These are phyloP conservation scores for Coemansia reversa DNA, from an alignment of 192 early-diverging fungal genomes.

Conservation along the genomic window DNA sequence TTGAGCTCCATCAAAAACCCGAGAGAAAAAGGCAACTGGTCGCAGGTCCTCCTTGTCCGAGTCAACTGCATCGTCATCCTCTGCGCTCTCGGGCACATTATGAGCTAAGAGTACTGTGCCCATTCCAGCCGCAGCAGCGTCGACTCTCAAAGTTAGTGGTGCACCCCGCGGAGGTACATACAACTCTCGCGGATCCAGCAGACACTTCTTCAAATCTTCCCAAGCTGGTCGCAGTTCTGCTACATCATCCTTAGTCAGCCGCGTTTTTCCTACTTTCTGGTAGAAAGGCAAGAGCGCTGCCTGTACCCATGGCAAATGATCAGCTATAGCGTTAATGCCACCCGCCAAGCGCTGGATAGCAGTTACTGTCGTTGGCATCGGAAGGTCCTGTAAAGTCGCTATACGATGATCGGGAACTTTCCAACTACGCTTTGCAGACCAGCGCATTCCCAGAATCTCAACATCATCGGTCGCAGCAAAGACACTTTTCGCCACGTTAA, in stretches of 20 bases:
- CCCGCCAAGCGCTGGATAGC: constrained; percentile 12
- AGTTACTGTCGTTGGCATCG: constrained; percentile 10
- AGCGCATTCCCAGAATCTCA: constrained; percentile 4
- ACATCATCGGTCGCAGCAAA: constrained; percentile 4
- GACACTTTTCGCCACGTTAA: constrained; percentile 19
- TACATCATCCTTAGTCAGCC: constrained; percentile 1
- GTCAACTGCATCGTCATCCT: not conserved
- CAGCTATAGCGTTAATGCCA: constrained; percentile 20
- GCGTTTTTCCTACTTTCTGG: not conserved
- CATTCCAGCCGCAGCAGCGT: constrained; percentile 18
- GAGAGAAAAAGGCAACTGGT: constrained; percentile 26
- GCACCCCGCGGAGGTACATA: constrained; percentile 24
- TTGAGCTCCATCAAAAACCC: constrained; percentile 12
- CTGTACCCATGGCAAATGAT: constrained; percentile 21
- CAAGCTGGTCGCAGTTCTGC: not conserved
- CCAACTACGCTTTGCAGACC: constrained; percentile 11
- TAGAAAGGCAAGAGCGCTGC: constrained; percentile 28
- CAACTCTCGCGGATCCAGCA: constrained; percentile 7
- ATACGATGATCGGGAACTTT: constrained; percentile 15
- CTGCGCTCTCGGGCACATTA: constrained; percentile 1
- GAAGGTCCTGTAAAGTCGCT: constrained; percentile 8
- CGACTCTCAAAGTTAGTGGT: constrained; percentile 14
- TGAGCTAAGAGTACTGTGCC: constrained; percentile 25
- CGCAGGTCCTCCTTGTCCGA: not conserved
- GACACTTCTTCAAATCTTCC: constrained; percentile 6